These are phyloP conservation scores for Dalbergia oliveri DNA, from an alignment of 306 rosid genomes.

Conservation along the genomic window DNA sequence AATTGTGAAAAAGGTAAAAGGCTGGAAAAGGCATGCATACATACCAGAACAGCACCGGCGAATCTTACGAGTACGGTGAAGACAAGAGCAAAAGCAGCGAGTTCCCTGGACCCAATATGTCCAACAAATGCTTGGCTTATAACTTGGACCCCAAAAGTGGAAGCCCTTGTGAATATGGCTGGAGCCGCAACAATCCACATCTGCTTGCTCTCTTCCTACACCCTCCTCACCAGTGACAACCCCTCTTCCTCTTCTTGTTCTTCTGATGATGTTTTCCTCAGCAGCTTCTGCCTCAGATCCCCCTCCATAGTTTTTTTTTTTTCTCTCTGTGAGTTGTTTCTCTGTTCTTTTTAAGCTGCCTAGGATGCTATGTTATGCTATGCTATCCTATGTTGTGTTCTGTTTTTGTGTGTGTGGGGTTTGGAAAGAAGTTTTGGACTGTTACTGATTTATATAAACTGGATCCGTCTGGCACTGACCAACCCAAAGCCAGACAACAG, in stretches of 20 bases:
- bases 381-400: too few relatives aligned
- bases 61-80: conserved; percentile 61
- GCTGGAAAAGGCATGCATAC: background rate
- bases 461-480: too few relatives aligned
- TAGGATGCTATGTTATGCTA: too few relatives aligned
- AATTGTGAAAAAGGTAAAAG: background rate
- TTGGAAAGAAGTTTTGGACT: too few relatives aligned
- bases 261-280: background rate
- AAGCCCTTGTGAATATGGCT: conserved; percentile 56
- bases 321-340: too few relatives aligned
- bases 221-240: conserved; percentile 34
- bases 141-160: conserved; percentile 59
- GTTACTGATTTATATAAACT: too few relatives aligned
- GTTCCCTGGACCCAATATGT: conserved; percentile 56
- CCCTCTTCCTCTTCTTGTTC: conserved; percentile 30
- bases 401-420: too few relatives aligned
- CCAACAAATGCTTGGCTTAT: conserved; percentile 66
- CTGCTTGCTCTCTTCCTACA: conserved; percentile 54
- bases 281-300: conserved; percentile 5
- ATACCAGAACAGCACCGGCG: conserved; percentile 61
- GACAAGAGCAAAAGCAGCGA: conserved; percentile 65
- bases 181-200: conserved; percentile 72
- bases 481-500: too few relatives aligned
- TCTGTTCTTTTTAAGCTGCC: too few relatives aligned
- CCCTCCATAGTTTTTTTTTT: too few relatives aligned